Evolutionary conservation across 2,329 filamentous ascomycete genomes (phyloP), one percentile per base, ranked within the genome.

Genomic region (Alternaria longipes): DNA sequence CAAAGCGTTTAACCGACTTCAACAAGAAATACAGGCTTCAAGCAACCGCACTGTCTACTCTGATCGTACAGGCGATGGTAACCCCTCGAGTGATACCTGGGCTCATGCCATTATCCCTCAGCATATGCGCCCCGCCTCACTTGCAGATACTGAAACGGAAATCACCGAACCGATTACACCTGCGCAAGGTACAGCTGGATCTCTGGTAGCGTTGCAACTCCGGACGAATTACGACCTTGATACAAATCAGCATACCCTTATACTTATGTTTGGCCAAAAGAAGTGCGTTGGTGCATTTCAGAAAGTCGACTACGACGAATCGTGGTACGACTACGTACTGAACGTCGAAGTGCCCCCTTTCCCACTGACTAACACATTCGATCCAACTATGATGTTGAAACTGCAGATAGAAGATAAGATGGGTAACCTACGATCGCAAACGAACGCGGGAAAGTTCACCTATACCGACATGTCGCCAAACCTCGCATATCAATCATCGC

Each of bases 211-310:
- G 61, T 84, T 97, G 65, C 90, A 91, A 74, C 86, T 97, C 30
- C 88, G 89, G 54, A 90, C 91, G 44, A 85, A 89, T 62, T 92
- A 91, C 80, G 90, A 97, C 73, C 81, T 97, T 62, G 59, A 86
- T 89, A 78, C 85, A 83, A 32, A 84, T 84, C 60, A 85, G 82
- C 71, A 69, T 61, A 73, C 74, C 18, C 70, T 82, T 74, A 89
- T 92, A 71, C 89, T 97, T 56, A 86, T 89, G 47, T 96, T 97
- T 78, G 93, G 92, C n/a, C 84, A 86, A n/a, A 87, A 91, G 71
- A 89, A 89, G 77, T 90, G 89, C 77, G 84, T 87, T 56, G 89
- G 89, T 59, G 85, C 89, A 57, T 83, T 93, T 24, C 84, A 87
- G 45, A 89, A 90, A 74, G 75, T 83, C 81, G 82, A 81, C 81